Base-by-base conservation (phyloP, 139 green algal genomes). In the Tetraselmis striata region DNA sequence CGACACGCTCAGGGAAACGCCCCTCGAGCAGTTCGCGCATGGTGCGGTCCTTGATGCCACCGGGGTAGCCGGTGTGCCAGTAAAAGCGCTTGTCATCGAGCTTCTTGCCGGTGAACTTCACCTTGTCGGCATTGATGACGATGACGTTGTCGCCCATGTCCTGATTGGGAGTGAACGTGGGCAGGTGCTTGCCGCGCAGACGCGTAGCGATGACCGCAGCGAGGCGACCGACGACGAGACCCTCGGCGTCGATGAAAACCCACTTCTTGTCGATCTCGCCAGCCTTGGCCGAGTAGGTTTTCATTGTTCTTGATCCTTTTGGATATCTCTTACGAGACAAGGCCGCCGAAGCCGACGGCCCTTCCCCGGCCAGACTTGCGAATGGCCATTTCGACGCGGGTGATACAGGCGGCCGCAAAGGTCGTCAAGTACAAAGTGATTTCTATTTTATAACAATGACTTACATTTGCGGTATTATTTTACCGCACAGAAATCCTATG, bases 111-210 rank as follows among this genome's bases (percentile, higher is more conserved):
- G 91, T 93, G 29, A 99, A 94, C 0, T 76, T 79, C 45, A 94
- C 93, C 90, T 99, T 96, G 2, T 98, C 95, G 0, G 96, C 96
- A 85, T 98, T 99, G 83, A 99, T 92, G n/a, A 99, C 93, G 11
- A 99, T 83, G 2, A 99, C 96, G 82, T 95, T 98, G 0, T 84
- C 88, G 29, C 97, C 97, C 95, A 98, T 99, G 89, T 99, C 94
- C 91, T 98, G 95, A 30, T 91, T 95, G 28, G 97, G 97, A 0
- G 90, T 93, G 92, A 96, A 99, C 31, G 92, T 93, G 2, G 92
- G 82, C 59, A 88, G 29, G 86, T 97, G 85, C 91, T 98, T 99
- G 78, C 97, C 97, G 82, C 97, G 77, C 26, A 80, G 27, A 22
- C 31, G 31, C 2, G n/a, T 80, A 2, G 77, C 31, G 2, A 18